Evolutionary conservation across 805 yeast genomes (phyloP).

Genomic region (Wickerhamia fluorescens): DNA sequence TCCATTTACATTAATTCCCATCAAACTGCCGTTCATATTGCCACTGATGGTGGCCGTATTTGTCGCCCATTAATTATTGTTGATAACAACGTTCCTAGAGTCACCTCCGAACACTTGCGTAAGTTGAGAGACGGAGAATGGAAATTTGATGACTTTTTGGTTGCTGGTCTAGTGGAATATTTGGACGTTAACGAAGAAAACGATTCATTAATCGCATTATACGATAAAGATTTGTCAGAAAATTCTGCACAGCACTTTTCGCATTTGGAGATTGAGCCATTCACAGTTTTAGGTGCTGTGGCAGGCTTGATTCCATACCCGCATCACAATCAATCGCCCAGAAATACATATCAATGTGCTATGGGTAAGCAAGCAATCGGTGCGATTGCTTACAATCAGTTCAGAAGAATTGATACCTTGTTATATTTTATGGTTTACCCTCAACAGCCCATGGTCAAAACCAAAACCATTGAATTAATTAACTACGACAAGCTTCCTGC

Average conservation of each 20-base stretch:
- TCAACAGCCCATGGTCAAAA: constrained; percentile 98
- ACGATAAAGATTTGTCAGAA: constrained; percentile 49
- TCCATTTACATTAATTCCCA: constrained; percentile 87
- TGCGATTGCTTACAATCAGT: constrained; percentile 95
- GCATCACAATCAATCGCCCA: constrained; percentile 87
- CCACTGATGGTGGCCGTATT: constrained; percentile 98
- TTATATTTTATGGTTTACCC: constrained; percentile 97
- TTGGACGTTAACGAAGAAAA: constrained; percentile 62
- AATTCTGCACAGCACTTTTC: constrained; percentile 51
- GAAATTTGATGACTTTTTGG: constrained; percentile 87
- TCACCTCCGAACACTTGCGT: constrained; percentile 61
- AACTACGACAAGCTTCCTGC: constrained; percentile 96
- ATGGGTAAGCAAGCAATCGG: constrained; percentile 99
- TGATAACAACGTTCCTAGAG: constrained; percentile 61
- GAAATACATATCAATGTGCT: constrained; percentile 91
- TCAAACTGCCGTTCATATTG: constrained; percentile 91
- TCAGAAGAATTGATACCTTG: constrained; percentile 89
- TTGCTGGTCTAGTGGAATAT: constrained; percentile 85
- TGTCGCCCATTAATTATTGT: constrained; percentile 95
- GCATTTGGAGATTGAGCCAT: constrained; percentile 93
- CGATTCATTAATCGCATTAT: constrained; percentile 21
- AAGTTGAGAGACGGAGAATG: constrained; percentile 60
- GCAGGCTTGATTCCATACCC: constrained; percentile 92
- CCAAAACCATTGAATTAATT: constrained; percentile 91
- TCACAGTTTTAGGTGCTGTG: constrained; percentile 86